A percentile compares a stretch with the other conserved stretches of the same genome.
Evolutionary conservation across 176 grass and related monocot genomes (phyloP).

Genomic region (Hyparrhenia diplandra): DNA sequence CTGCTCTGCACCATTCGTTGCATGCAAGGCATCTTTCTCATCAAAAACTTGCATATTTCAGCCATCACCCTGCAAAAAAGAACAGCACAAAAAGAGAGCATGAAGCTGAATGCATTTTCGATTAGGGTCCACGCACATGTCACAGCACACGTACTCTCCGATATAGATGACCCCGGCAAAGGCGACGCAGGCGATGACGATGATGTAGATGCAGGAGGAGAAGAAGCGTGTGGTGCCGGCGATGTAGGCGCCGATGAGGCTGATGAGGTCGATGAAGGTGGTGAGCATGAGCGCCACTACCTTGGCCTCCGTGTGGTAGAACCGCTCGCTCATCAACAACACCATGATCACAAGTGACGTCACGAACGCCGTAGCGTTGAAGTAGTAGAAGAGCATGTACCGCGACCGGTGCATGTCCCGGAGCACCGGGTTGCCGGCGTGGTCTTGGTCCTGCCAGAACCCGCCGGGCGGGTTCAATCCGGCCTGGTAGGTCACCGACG

Average conservation of each 20-base stretch:
- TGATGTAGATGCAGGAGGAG: constrained; percentile 31
- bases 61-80: neutral
- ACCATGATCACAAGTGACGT: neutral
- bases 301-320: constrained; percentile 30
- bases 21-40: constrained; percentile 10
- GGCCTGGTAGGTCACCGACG: constrained; percentile 27
- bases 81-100: neutral
- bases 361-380: neutral
- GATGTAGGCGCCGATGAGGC: constrained; percentile 13
- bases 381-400: constrained; percentile 11
- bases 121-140: too few relatives aligned
- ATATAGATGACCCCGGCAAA: constrained; percentile 31
- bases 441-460: constrained; percentile 49
- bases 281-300: constrained; percentile 30
- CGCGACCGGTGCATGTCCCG: neutral
- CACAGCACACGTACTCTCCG: neutral
- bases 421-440: constrained; percentile 29
- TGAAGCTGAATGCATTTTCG: neutral
- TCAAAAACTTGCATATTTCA: neutral
- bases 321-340: constrained; percentile 20
- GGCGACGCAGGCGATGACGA: constrained; percentile 25
- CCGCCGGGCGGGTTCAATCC: constrained; percentile 46
- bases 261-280: constrained; percentile 11
- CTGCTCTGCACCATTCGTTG: neutral
- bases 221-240: constrained; percentile 9